Evolutionary conservation across 2,329 filamentous ascomycete species (phyloP).

Genomic region (Penicillium capsulatum): DNA sequence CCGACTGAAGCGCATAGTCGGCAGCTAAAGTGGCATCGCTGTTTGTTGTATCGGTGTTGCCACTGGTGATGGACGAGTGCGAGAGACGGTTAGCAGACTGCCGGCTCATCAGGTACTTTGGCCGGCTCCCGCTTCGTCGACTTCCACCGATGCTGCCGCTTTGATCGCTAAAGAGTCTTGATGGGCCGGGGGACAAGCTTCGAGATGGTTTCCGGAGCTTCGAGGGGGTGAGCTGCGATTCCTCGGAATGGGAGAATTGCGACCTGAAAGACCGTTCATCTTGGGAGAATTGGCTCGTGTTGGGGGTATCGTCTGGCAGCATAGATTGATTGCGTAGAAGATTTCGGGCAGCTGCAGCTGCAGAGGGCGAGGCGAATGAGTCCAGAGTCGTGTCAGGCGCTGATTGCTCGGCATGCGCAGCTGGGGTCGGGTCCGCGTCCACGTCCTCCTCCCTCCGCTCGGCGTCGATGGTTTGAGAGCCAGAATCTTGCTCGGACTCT

Average conservation of each 20-base stretch:
- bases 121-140: constrained; percentile 42
- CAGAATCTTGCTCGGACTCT: constrained; percentile 17
- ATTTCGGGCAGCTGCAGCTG: constrained; percentile 42
- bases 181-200: constrained; percentile 27
- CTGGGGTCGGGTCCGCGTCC: constrained; percentile 20
- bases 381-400: constrained; percentile 40
- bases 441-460: constrained; percentile 4
- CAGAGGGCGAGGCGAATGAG: constrained; percentile 43
- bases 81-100: constrained; percentile 58
- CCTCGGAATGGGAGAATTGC: constrained; percentile 18
- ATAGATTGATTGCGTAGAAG: constrained; percentile 38
- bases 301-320: constrained; percentile 18
- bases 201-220: constrained; percentile 26
- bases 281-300: constrained; percentile 21
- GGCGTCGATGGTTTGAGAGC: constrained; percentile 5
- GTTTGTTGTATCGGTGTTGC: constrained; percentile 56
- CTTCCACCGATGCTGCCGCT: constrained; percentile 26
- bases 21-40: constrained; percentile 72
- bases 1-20: constrained; percentile 79
- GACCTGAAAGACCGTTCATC: constrained; percentile 22
- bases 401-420: constrained; percentile 17
- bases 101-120: constrained; percentile 54
- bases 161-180: constrained; percentile 27
- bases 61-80: constrained; percentile 52
- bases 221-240: constrained; percentile 25